phyloP scores from a whole-genome alignment of 148 eudicot genomes.

The Cornus kousa region DNA sequence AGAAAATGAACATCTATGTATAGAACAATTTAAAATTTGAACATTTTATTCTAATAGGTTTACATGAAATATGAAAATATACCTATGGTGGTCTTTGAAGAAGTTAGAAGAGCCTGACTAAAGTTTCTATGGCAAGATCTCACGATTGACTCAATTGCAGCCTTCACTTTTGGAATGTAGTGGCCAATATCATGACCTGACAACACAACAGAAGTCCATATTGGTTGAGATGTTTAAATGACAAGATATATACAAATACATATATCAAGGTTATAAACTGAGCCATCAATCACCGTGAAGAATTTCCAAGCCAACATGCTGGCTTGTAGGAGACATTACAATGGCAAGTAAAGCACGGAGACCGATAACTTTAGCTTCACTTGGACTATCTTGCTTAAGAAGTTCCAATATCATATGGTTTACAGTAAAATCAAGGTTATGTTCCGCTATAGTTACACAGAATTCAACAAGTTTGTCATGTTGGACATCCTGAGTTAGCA shows the following conservation, averaged over 20 bases:
- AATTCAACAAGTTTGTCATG: constrained; percentile 98
- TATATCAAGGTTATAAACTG: constrained; percentile 4
- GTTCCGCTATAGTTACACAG: constrained; percentile 96
- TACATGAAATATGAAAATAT: constrained; percentile 3
- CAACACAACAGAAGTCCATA: constrained; percentile 25
- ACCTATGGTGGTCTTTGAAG: constrained; percentile 88
- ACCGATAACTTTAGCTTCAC: constrained; percentile 99
- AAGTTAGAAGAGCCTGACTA: constrained; percentile 95
- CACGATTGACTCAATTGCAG: constrained; percentile 88
- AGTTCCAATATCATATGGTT: constrained; percentile 91
- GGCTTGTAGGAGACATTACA: constrained; percentile 87
- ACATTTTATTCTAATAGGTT: background rate
- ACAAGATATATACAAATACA: constrained; percentile 4
- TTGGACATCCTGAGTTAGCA: constrained; percentile 97
- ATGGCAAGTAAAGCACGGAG: constrained; percentile 97
- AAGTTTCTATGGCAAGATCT: constrained; percentile 90
- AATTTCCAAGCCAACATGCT: constrained; percentile 87
- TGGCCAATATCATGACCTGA: constrained; percentile 91
- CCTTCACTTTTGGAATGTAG: constrained; percentile 97
- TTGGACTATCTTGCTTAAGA: constrained; percentile 92
- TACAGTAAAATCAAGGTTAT: constrained; percentile 94
- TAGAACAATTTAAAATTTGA: background rate
- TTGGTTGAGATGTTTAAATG: constrained; percentile 7
- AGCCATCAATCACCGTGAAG: constrained; percentile 68
- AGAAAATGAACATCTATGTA: no score